Conservation (phyloP, 305 asterid species). For the Stenogyne calaminthoides region DNA sequence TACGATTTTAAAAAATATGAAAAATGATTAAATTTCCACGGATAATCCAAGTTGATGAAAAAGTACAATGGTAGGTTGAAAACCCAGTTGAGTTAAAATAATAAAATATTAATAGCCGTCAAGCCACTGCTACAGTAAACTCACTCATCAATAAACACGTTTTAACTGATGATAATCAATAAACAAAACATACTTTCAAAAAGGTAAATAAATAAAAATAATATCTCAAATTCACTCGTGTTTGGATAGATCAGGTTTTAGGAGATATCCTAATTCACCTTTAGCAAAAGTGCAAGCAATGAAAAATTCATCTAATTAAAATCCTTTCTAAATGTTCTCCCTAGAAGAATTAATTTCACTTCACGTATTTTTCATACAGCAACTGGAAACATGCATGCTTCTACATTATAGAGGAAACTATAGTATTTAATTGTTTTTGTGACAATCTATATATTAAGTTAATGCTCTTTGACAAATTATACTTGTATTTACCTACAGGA, state of each 20-base stretch:
- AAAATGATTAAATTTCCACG: background rate
- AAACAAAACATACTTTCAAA: background rate
- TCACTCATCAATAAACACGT: background rate
- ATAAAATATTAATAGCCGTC: background rate
- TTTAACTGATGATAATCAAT: background rate
- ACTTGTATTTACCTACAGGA: too few relatives aligned
- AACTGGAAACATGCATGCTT: too few relatives aligned
- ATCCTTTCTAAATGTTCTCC: background rate
- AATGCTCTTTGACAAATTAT: background rate
- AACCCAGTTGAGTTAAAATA: background rate
- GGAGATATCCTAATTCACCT: background rate
- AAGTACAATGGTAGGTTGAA: background rate
- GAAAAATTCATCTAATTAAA: background rate
- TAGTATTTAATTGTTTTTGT: too few relatives aligned
- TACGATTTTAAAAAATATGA: background rate
- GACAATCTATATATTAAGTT: too few relatives aligned
- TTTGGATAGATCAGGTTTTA: background rate
- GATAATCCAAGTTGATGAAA: background rate
- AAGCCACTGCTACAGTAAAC: background rate
- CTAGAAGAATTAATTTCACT: background rate
- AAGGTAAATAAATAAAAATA: background rate
- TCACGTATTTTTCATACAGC: background rate
- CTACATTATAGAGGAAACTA: too few relatives aligned
- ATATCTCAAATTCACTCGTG: background rate
- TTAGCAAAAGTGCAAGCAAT: background rate